Evolutionary conservation across 2,329 filamentous ascomycete species (phyloP).

Genomic region (Colletotrichum melonis): DNA sequence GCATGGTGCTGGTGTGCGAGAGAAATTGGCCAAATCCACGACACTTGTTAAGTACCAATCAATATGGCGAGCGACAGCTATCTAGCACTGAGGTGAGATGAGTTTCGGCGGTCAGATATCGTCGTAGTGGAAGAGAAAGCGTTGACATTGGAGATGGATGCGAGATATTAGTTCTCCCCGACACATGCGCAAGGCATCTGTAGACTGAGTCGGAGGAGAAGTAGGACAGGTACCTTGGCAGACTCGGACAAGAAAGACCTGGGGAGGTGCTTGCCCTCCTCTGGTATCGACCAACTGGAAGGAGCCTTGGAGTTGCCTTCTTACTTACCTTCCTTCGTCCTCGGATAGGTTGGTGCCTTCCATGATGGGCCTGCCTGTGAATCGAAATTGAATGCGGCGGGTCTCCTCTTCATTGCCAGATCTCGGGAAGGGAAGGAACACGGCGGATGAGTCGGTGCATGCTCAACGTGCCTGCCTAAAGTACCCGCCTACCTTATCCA

Average conservation of each 20-base stretch:
- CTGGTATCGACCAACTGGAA: background rate
- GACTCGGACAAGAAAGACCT: background rate
- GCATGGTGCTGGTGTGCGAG: background rate
- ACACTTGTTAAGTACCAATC: background rate
- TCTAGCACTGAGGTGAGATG: background rate
- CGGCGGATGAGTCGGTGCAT: background rate
- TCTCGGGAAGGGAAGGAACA: background rate
- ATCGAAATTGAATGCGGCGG: too few species aligned
- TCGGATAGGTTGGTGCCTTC: background rate
- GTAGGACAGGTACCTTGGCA: background rate
- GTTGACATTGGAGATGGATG: background rate
- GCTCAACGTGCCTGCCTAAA: background rate
- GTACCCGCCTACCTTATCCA: background rate
- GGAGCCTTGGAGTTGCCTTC: background rate
- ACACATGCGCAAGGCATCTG: too few species aligned
- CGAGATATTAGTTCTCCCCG: background rate
- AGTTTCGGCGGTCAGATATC: background rate
- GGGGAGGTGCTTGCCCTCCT: background rate
- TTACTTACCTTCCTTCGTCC: too few species aligned
- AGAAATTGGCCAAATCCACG: background rate
- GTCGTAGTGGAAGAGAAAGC: background rate
- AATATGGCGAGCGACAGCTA: background rate
- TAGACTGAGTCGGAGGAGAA: too few species aligned
- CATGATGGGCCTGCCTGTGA: background rate
- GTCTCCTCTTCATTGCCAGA: background rate